Evolutionary conservation across 2,329 filamentous ascomycete species (phyloP), one percentile per base, ranked within the genome.

Genomic region (Sporothrix pseudoabietina): DNA sequence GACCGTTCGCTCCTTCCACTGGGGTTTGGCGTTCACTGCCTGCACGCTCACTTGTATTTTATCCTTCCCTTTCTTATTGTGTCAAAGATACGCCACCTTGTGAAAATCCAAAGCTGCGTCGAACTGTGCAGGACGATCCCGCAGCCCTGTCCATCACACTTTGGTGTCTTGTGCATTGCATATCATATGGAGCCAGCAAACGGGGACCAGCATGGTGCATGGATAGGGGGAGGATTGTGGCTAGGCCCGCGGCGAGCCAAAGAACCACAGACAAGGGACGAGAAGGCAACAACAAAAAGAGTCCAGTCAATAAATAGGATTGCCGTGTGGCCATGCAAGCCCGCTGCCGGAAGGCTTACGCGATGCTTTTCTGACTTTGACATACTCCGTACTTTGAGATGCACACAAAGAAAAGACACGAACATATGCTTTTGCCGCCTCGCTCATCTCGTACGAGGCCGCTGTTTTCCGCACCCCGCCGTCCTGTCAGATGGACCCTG

Each of bases 261-360:
- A 59, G 47, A 49, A 49, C 14, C 14, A 35, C 12, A 30, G 9
- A 52, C n/a, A 52, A 26, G 1, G 32, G 26, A 68, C 3, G 26
- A 9, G 10, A 44, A 65, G 26, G 2, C 26, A 65, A 26, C 19
- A 4, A n/a, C 22, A 10, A 6, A 10, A 30, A 65, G 22, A 57
- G 7, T 30, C 47, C n/a, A 47, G 19, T n/a, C 47, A 55, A 55
- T 26, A 22, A 39, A 55, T 26, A 22, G 22, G 59, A 71, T 71
- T 47, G 49, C 16, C 52, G 22, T 68, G 49, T 72, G 30, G 52
- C 75, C 74, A 78, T 77, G 77, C 77, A 78, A 74, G 77, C 73
- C 71, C 65, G 71, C 75, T 78, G 77, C 78, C 78, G 78, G 78
- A 78, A 78, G 76, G 72, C 73, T 78, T 78, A 78, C 78, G 78